These are phyloP conservation scores for Pulicaria dysenterica DNA, from an alignment of 129 eudicot species.

Conservation along the genomic window DNA sequence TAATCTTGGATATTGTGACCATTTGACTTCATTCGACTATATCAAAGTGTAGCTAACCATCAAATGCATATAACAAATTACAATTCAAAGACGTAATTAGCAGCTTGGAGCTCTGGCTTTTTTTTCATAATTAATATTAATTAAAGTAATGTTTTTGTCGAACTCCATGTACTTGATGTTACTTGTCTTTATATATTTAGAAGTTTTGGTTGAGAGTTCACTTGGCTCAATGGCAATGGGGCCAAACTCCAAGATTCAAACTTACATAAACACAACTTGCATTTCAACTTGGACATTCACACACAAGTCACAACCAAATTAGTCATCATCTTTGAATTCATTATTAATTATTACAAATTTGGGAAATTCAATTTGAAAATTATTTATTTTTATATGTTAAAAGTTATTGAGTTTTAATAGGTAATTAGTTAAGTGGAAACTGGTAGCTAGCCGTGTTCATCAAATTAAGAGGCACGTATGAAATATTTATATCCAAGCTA, in stretches of 20 bases:
- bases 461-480: no score
- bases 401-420: neutral
- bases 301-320: slow-evolving; percentile 24
- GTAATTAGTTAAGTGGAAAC: no score
- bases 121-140: neutral
- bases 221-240: slow-evolving; percentile 74
- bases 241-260: slow-evolving; percentile 55
- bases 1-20: slow-evolving; percentile 31
- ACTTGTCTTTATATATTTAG: slow-evolving; percentile 40
- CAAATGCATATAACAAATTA: slow-evolving; percentile 32
- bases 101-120: neutral
- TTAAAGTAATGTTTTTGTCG: slow-evolving; percentile 38
- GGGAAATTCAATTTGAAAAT: slow-evolving; percentile 6
- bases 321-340: neutral
- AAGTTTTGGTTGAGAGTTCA: slow-evolving; percentile 32
- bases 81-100: slow-evolving; percentile 28
- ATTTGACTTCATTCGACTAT: slow-evolving; percentile 20
- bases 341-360: neutral
- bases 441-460: no score
- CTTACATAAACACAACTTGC: slow-evolving; percentile 26
- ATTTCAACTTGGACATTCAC: slow-evolving; percentile 42
- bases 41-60: slow-evolving; percentile 29
- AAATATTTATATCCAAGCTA: no score
- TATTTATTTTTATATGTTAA: slow-evolving; percentile 7
- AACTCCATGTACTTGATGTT: slow-evolving; percentile 51